Evolutionary conservation across 768 basidiomycete species (phyloP).

Genomic region (Podaxis sp.): DNA sequence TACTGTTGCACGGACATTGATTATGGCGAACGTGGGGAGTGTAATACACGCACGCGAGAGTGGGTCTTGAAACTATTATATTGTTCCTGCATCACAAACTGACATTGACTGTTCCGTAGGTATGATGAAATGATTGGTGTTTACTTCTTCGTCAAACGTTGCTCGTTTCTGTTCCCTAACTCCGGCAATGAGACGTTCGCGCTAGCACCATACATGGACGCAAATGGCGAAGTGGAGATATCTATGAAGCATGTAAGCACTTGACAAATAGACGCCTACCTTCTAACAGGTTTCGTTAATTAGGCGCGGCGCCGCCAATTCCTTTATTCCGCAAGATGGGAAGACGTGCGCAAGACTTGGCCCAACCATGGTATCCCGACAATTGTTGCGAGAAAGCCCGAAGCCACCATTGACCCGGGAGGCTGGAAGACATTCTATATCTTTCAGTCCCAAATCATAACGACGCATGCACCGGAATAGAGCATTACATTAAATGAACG

Average conservation of each 20-base stretch:
- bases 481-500: neutral
- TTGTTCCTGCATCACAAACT: conserved; percentile 4
- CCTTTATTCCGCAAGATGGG: conserved; percentile 81
- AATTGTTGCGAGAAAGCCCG: conserved; percentile 83
- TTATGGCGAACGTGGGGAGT: conserved; percentile 76
- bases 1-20: conserved; percentile 83
- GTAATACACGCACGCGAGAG: conserved; percentile 95
- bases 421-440: conserved; percentile 85
- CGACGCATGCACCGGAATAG: neutral
- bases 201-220: conserved; percentile 88
- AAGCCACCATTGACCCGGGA: conserved; percentile 84
- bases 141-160: conserved; percentile 90
- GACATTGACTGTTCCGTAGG: conserved; percentile 37
- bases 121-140: conserved; percentile 89
- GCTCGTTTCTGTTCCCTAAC: conserved; percentile 86
- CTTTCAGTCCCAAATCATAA: neutral
- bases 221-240: conserved; percentile 90
- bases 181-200: conserved; percentile 87
- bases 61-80: conserved; percentile 40
- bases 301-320: conserved; percentile 90
- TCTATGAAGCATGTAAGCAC: conserved; percentile 71
- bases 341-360: conserved; percentile 91
- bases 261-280: neutral
- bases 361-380: conserved; percentile 88
- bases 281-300: neutral